Percentiles rank a stretch among this genome's conserved stretches.
Evolutionary conservation across 2,329 filamentous ascomycete genomes (phyloP).

Genomic region (Epichloe sp.): DNA sequence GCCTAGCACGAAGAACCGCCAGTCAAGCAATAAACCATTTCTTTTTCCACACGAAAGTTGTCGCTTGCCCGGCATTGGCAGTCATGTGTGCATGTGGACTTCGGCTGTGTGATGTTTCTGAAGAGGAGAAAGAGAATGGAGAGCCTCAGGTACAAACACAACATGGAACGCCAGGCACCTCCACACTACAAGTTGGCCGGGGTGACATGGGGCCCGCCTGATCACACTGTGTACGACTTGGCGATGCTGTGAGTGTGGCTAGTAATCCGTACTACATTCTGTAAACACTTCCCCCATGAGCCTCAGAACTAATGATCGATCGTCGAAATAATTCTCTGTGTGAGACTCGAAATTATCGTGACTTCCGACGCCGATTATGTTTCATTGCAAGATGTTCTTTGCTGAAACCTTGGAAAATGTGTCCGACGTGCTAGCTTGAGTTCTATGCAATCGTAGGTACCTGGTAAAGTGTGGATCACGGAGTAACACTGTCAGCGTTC

Average conservation of each 20-base stretch:
- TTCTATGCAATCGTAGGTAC: neutral
- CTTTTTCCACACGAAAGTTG: too few relatives aligned
- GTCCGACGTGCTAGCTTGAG: neutral
- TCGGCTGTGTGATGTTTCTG: too few relatives aligned
- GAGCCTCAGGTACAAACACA: constrained; percentile 3
- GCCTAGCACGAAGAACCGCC: too few relatives aligned
- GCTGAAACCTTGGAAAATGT: neutral
- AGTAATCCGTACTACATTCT: neutral
- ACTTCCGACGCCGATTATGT: neutral
- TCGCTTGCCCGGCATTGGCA: too few relatives aligned
- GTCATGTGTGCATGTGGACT: too few relatives aligned
- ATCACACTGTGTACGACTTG: neutral
- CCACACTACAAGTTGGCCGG: neutral
- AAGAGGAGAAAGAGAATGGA: too few relatives aligned
- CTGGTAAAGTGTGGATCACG: neutral
- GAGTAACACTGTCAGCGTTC: neutral
- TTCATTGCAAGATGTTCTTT: too few relatives aligned
- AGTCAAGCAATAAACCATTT: too few relatives aligned
- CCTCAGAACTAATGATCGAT: neutral
- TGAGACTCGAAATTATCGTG: neutral
- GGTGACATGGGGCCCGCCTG: neutral
- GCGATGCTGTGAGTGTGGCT: neutral
- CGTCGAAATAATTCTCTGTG: neutral
- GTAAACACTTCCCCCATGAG: neutral
- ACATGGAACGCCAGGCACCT: neutral